Base-by-base conservation (phyloP, 305 asterid genomes). In the Striga hermonthica region DNA sequence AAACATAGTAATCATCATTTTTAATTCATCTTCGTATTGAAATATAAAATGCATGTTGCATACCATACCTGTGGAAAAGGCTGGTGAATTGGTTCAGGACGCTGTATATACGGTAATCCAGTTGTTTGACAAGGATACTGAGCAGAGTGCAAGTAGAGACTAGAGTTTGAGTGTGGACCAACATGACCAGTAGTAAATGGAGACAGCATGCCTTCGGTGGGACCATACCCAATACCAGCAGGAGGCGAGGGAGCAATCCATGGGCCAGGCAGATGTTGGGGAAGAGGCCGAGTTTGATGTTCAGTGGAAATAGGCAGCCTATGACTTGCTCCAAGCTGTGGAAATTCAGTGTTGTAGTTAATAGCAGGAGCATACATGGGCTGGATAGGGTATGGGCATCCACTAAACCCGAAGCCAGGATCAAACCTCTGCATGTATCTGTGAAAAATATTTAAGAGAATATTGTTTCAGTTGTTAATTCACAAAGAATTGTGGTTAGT, bases 381-480 rank as follows among this genome's bases (percentile, higher is more conserved):
- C 80, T 85, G 99, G 75, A 94, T 80, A 53, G 95, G 47, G 66
- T 88, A 94, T 13, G 96, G 84, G 31, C 89, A 95, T 58, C 91
- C 96, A 81, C 74, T 79, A 68, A 80, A 94, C 73, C 99, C 99
- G 78, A 88, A 94, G 22, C 95, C 98, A 49, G 98, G 99, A 79
- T 94, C 98, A 79, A 94, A 94, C 74, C 99, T 88, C 76, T 94
- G 99, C 89, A 80, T 58, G 84, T 88, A 94, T 72, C 99, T 94
- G 76, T 43, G 58, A 74, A 57, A 52, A 74, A 34, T 5, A 65
- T 14, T 45, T 15, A 57, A 22, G 31, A 50, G 43, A 41, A 69
- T 44, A 68, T 62, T 49, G 70, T 57, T 61, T 57, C 61, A 54
- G 34, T 52, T 45, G 58, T 62, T 3, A 5, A 9, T 4, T 6